These are phyloP conservation scores for Curvularia sp. DNA, from an alignment of 2,329 filamentous ascomycete genomes.

Conservation along the genomic window DNA sequence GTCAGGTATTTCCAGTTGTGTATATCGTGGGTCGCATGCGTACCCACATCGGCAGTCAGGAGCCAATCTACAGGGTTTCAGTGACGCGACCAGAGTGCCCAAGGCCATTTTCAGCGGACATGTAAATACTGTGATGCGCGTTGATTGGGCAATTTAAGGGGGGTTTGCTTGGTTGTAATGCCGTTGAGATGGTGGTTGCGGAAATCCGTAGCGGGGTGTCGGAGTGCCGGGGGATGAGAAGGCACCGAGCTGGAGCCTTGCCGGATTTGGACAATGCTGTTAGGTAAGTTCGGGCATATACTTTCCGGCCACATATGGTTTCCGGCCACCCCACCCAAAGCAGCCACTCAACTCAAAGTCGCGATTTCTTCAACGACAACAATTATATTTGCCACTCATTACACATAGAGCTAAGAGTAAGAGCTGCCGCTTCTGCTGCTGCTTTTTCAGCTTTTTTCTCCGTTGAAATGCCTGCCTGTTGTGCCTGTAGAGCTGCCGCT, in stretches of 20 bases:
- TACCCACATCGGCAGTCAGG: constrained; percentile 1
- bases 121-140: background rate
- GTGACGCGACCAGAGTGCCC: constrained; percentile 1
- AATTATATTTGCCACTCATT: too few relatives aligned
- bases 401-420: too few relatives aligned
- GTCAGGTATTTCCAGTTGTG: background rate
- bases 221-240: background rate
- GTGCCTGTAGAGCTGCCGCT: too few relatives aligned
- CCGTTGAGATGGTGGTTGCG: background rate
- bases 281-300: too few relatives aligned
- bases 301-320: too few relatives aligned
- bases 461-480: too few relatives aligned
- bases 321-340: too few relatives aligned
- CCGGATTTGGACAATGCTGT: background rate
- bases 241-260: constrained; percentile 2
- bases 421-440: too few relatives aligned
- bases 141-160: background rate
- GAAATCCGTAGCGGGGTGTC: constrained; percentile 2
- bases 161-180: background rate
- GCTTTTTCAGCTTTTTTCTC: too few relatives aligned
- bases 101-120: background rate
- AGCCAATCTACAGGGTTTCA: background rate
- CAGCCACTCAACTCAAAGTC: too few relatives aligned
- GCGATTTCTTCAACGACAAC: too few relatives aligned
- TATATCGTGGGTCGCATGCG: background rate